phyloP scores from a whole-genome alignment of 2,329 filamentous ascomycete species.

The Aspergillus tubingensis region DNA sequence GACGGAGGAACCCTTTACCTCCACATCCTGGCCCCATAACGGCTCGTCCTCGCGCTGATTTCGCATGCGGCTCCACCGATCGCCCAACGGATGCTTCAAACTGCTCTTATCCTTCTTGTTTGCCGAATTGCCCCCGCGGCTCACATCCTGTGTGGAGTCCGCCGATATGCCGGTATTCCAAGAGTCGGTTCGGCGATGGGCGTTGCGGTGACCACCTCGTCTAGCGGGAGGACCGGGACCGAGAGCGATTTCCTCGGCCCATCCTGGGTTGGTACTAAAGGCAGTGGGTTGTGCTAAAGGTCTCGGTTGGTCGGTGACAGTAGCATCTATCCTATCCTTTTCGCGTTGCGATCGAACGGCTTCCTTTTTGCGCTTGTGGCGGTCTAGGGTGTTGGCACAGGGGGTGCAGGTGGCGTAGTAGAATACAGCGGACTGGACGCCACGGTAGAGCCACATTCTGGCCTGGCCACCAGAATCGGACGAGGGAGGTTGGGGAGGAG shows the following conservation, averaged over 20 bases:
- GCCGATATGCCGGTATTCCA: constrained; percentile 58
- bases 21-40: constrained; percentile 69
- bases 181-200: constrained; percentile 54
- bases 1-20: constrained; percentile 58
- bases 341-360: constrained; percentile 68
- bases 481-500: constrained; percentile 13
- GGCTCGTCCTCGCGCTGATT: constrained; percentile 89
- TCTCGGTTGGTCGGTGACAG: constrained; percentile 65
- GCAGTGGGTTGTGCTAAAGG: constrained; percentile 75
- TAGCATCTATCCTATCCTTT: constrained; percentile 62
- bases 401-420: constrained; percentile 53
- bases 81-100: constrained; percentile 42
- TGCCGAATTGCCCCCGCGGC: constrained; percentile 22
- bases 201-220: constrained; percentile 54
- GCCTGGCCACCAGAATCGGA: constrained; percentile 10
- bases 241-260: constrained; percentile 81
- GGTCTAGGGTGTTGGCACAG: constrained; percentile 70
- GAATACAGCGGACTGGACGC: constrained; percentile 53
- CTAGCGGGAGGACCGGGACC: constrained; percentile 72
- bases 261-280: constrained; percentile 84
- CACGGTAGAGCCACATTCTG: constrained; percentile 51
- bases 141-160: constrained; percentile 32
- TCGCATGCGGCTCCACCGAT: constrained; percentile 73
- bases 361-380: constrained; percentile 69
- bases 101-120: constrained; percentile 51